Evolutionary conservation across 2,329 filamentous ascomycete species (phyloP).

Genomic region (Parascedosporium putredinis): DNA sequence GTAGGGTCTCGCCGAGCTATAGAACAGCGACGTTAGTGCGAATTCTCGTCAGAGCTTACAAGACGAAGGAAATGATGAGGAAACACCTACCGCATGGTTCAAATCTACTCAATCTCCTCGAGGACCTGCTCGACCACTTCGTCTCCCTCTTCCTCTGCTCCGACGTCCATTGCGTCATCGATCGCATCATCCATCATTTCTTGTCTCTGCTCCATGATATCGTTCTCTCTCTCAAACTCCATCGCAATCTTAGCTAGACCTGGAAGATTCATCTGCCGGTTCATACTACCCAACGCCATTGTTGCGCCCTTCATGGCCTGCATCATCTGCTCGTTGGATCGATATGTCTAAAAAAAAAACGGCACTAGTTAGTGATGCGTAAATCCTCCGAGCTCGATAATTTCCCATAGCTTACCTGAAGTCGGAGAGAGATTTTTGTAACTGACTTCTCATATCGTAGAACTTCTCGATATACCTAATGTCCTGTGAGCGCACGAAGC

Average conservation of each 20-base stretch:
- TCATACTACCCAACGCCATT: conserved; percentile 89
- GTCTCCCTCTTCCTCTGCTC: conserved; percentile 88
- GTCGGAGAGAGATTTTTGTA: conserved; percentile 88
- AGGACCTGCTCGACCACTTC: conserved; percentile 94
- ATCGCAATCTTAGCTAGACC: conserved; percentile 92
- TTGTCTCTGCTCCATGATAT: conserved; percentile 97
- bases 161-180: conserved; percentile 86
- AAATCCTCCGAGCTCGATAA: background rate
- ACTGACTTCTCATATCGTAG: conserved; percentile 92
- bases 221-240: conserved; percentile 98
- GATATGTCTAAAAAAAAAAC: conserved; percentile 64
- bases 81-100: conserved; percentile 65
- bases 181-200: conserved; percentile 99
- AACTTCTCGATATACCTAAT: conserved; percentile 90
- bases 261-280: conserved; percentile 92
- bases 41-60: background rate
- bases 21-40: conserved; percentile 3
- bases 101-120: conserved; percentile 93
- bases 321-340: conserved; percentile 99
- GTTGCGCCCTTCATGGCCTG: conserved; percentile 98
- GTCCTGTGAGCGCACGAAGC: conserved; percentile 1
- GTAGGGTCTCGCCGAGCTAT: conserved; percentile 83
- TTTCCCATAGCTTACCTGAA: conserved; percentile 54
- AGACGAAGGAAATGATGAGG: background rate
- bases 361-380: too few relatives aligned